A percentile compares a stretch with the other conserved stretches of the same genome.
Conservation (phyloP, 768 basidiomycete species). For the Termitomyces eurrhizus region DNA sequence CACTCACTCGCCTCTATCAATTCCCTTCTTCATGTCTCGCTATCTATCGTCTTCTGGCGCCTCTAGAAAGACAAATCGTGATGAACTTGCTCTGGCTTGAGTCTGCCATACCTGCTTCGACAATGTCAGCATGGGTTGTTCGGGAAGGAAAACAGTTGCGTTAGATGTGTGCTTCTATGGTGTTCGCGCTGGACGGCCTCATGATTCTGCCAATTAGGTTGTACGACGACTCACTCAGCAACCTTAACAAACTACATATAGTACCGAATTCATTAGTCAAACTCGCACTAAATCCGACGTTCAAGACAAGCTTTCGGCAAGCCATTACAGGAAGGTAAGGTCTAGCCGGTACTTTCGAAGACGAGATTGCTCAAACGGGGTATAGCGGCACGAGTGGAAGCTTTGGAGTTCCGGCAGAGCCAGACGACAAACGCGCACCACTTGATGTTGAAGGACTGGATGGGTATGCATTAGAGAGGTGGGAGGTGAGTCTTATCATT, state of each 20-base stretch:
- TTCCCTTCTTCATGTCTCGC: slow-evolving; percentile 86
- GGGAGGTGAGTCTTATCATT: slow-evolving; percentile 62
- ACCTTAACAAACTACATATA: slow-evolving; percentile 67
- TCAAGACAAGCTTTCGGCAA: slow-evolving; percentile 76
- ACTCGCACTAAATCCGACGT: slow-evolving; percentile 65
- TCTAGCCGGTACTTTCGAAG: neutral
- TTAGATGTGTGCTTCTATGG: slow-evolving; percentile 11
- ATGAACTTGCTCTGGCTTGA: slow-evolving; percentile 92
- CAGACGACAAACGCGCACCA: slow-evolving; percentile 55
- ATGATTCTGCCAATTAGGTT: slow-evolving; percentile 39
- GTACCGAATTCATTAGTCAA: slow-evolving; percentile 56
- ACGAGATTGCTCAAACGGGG: neutral
- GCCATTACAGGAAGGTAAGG: slow-evolving; percentile 86
- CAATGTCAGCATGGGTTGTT: slow-evolving; percentile 74
- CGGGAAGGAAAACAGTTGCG: slow-evolving; percentile 68
- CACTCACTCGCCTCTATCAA: slow-evolving; percentile 76
- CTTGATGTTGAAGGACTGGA: slow-evolving; percentile 63
- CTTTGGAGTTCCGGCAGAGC: slow-evolving; percentile 76
- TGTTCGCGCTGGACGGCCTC: slow-evolving; percentile 10
- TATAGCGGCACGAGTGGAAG: slow-evolving; percentile 70
- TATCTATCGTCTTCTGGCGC: slow-evolving; percentile 84
- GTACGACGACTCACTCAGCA: slow-evolving; percentile 66
- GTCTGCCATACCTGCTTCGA: slow-evolving; percentile 57
- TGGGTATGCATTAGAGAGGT: slow-evolving; percentile 78
- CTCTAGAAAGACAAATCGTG: slow-evolving; percentile 79